Evolutionary conservation across 306 rosid species (phyloP).

Genomic region (cucumber (Cucumis sativus)): Cucumber_9930_V3 NC_026657.2:6704001-6704500

Average conservation of each 20-base stretch:
- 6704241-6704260: too few relatives aligned
- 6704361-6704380: not conserved
- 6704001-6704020: constrained; percentile 27
- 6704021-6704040: constrained; percentile 49
- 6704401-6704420: not conserved
- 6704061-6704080: constrained; percentile 43
- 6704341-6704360: not conserved
- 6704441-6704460: not conserved
- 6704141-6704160: constrained; percentile 52
- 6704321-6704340: not conserved
- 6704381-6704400: not conserved
- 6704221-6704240: not conserved
- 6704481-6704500: not conserved
- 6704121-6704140: constrained; percentile 50
- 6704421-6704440: not conserved
- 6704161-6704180: constrained; percentile 45
- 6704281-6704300: not conserved
- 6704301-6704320: not conserved
- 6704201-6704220: constrained; percentile 20
- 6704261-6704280: too few relatives aligned
- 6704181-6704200: constrained; percentile 51
- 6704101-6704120: constrained; percentile 27
- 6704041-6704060: constrained; percentile 39
- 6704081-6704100: constrained; percentile 32
- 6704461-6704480: too few relatives aligned